Evolutionary conservation across 306 rosid genomes (phyloP).

Genomic region (Prunus campanulata): DNA sequence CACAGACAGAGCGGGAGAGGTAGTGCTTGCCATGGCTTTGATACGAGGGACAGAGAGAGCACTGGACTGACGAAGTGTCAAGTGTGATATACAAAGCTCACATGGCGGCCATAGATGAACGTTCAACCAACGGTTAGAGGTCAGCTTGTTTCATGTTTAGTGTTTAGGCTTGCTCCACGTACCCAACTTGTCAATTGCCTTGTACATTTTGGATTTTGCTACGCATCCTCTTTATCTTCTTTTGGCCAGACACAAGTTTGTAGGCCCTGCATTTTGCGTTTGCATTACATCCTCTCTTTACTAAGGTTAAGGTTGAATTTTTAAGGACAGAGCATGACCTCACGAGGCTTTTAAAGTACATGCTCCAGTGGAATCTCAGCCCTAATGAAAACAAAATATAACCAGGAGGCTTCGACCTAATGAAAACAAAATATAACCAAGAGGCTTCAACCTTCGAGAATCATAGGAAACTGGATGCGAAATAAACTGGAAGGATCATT

Average conservation of each 20-base stretch:
- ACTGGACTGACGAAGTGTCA: background rate
- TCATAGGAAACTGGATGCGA: too few relatives aligned
- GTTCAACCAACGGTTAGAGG: constrained; percentile 3
- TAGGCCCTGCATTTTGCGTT: background rate
- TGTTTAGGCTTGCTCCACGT: constrained; percentile 28
- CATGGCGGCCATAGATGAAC: background rate
- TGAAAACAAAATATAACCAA: too few relatives aligned
- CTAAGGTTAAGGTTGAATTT: too few relatives aligned
- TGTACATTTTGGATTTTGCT: background rate
- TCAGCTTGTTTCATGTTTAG: constrained; percentile 12
- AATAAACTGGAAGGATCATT: too few relatives aligned
- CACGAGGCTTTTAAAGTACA: too few relatives aligned
- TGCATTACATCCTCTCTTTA: too few relatives aligned
- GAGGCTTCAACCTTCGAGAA: too few relatives aligned
- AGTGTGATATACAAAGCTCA: background rate
- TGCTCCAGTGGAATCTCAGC: too few relatives aligned
- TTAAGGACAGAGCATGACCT: too few relatives aligned
- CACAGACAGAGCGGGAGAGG: constrained; percentile 21
- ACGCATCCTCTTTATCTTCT: background rate
- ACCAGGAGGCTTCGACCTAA: too few relatives aligned
- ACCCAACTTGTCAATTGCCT: constrained; percentile 14
- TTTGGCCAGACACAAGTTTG: background rate
- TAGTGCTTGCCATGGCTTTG: constrained; percentile 30
- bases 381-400: too few relatives aligned
- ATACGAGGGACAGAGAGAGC: background rate